Conservation (phyloP, 139 green algal species). For the Ettlia oleoabundans region DNA sequence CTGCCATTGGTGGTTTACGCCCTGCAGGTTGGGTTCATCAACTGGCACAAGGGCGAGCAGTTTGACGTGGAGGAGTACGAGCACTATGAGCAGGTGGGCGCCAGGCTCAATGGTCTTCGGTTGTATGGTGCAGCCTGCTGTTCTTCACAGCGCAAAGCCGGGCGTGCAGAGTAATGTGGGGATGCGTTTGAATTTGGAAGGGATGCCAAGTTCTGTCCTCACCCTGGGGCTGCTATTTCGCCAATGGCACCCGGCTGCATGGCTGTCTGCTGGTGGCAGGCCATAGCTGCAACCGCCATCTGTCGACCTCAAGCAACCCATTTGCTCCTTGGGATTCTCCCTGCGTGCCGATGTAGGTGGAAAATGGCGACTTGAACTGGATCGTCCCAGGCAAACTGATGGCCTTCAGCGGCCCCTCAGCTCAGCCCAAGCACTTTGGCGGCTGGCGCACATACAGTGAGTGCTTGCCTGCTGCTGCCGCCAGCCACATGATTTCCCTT, state of each 20-base stretch:
- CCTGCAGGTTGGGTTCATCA: conserved; percentile 79
- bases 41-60: conserved; percentile 63
- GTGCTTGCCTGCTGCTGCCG: background rate
- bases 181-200: too few relatives aligned
- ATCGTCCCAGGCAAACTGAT: conserved; percentile 93
- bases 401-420: conserved; percentile 84
- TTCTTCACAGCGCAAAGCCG: too few relatives aligned
- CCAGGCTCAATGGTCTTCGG: background rate
- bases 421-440: conserved; percentile 66
- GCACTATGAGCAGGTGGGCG: conserved; percentile 88
- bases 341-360: too few relatives aligned
- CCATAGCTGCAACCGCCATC: too few relatives aligned
- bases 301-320: too few relatives aligned
- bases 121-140: background rate
- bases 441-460: conserved; percentile 78
- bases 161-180: too few relatives aligned
- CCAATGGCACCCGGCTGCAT: too few relatives aligned
- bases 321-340: too few relatives aligned
- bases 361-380: conserved; percentile 93
- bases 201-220: too few relatives aligned
- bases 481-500: background rate
- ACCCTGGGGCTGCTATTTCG: too few relatives aligned
- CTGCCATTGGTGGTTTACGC: too few relatives aligned
- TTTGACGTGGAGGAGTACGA: conserved; percentile 92
- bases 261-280: too few relatives aligned